These are phyloP conservation scores for Sisymbrium altissimum DNA, from an alignment of 345 rosid species.

Conservation along the genomic window DNA sequence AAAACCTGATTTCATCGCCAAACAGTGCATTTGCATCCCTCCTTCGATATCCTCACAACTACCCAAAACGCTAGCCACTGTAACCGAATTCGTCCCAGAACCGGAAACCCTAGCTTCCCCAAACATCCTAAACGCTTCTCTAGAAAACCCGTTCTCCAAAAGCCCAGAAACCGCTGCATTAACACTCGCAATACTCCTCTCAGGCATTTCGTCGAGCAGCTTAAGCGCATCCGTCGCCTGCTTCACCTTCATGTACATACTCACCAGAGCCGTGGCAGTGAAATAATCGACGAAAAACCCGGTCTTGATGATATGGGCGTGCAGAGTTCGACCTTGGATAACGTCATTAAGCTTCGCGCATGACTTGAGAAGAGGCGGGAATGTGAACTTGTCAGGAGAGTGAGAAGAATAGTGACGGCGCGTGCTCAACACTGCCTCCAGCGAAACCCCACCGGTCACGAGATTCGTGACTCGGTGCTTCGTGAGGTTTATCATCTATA, in stretches of 20 bases:
- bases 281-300: slow-evolving; percentile 42
- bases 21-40: slow-evolving; percentile 51
- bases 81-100: slow-evolving; percentile 53
- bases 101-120: slow-evolving; percentile 34
- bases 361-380: slow-evolving; percentile 67
- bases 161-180: slow-evolving; percentile 58
- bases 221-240: slow-evolving; percentile 35
- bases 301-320: slow-evolving; percentile 45
- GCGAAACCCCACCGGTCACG: slow-evolving; percentile 35
- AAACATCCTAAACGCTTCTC: slow-evolving; percentile 46
- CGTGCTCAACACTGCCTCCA: slow-evolving; percentile 31
- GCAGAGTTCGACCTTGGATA: slow-evolving; percentile 47
- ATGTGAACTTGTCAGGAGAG: slow-evolving; percentile 47
- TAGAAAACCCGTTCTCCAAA: slow-evolving; percentile 36
- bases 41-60: slow-evolving; percentile 35
- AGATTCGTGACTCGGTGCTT: slow-evolving; percentile 39
- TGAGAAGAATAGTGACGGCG: slow-evolving; percentile 32
- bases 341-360: slow-evolving; percentile 50
- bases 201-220: slow-evolving; percentile 36
- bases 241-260: slow-evolving; percentile 47
- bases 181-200: slow-evolving; percentile 37
- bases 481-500: slow-evolving; percentile 24
- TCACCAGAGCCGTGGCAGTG: slow-evolving; percentile 44
- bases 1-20: slow-evolving; percentile 54
- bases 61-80: slow-evolving; percentile 49